phyloP scores from a whole-genome alignment of 495 filamentous ascomycete genomes.

The Hypoxylon fragiforme region DNA sequence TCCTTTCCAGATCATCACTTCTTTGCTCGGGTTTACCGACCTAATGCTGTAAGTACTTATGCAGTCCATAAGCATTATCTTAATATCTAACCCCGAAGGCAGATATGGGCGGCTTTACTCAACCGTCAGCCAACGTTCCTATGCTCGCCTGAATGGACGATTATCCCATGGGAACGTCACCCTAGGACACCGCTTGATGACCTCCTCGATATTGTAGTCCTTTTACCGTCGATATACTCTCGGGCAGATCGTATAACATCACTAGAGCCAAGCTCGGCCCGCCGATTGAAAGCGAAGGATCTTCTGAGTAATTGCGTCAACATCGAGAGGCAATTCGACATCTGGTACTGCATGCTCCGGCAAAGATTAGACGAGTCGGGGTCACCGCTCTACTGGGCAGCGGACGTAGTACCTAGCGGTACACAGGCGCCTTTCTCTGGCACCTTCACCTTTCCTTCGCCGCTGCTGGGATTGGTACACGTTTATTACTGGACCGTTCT shows the following conservation, averaged over 20 bases:
- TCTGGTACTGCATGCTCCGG: slow-evolving; percentile 42
- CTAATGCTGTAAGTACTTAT: slow-evolving; percentile 40
- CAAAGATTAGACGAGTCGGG: slow-evolving; percentile 24
- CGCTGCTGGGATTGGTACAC: slow-evolving; percentile 40
- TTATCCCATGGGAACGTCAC: slow-evolving; percentile 48
- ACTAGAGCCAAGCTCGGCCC: slow-evolving; percentile 34
- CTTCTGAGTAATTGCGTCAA: slow-evolving; percentile 45
- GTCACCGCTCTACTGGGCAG: slow-evolving; percentile 32
- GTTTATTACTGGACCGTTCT: slow-evolving; percentile 48
- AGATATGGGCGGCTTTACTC: slow-evolving; percentile 50
- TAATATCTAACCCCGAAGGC: slow-evolving; percentile 13
- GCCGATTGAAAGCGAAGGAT: slow-evolving; percentile 45
- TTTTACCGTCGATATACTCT: slow-evolving; percentile 43
- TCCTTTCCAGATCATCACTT: slow-evolving; percentile 53
- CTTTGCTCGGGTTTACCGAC: slow-evolving; percentile 52
- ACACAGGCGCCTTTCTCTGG: slow-evolving; percentile 42
- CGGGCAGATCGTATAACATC: slow-evolving; percentile 40
- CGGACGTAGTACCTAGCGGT: slow-evolving; percentile 5
- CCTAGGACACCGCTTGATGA: slow-evolving; percentile 48
- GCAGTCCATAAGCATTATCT: background rate
- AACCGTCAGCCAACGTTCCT: slow-evolving; percentile 49
- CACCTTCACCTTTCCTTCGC: slow-evolving; percentile 39
- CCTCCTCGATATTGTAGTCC: slow-evolving; percentile 46
- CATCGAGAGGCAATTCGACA: slow-evolving; percentile 44
- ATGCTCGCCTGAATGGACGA: slow-evolving; percentile 47